A percentile compares a stretch with the other conserved stretches of the same genome.
Evolutionary conservation across 306 rosid genomes (phyloP).

Genomic region (Glycine tomentella): DNA sequence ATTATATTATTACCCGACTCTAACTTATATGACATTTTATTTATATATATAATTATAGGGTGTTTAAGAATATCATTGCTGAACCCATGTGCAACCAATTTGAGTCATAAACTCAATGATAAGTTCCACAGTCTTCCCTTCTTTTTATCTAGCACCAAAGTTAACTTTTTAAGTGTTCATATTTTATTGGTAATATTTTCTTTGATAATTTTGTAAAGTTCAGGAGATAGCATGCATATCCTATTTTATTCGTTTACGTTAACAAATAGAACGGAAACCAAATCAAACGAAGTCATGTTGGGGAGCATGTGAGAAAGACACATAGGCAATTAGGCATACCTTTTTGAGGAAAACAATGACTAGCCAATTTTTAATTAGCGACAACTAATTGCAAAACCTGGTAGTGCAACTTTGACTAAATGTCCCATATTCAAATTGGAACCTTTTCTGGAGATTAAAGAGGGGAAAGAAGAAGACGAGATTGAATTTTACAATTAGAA

Average conservation of each 20-base stretch:
- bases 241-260: slow-evolving; percentile 35
- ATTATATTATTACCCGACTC: slow-evolving; percentile 26
- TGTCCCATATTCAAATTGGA: not conserved
- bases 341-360: slow-evolving; percentile 54
- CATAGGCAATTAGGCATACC: slow-evolving; percentile 44
- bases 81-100: slow-evolving; percentile 56
- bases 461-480: too few relatives aligned
- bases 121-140: slow-evolving; percentile 48
- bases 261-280: slow-evolving; percentile 34
- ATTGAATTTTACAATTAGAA: too few relatives aligned
- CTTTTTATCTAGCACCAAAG: slow-evolving; percentile 43
- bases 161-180: slow-evolving; percentile 35
- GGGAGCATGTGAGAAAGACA: slow-evolving; percentile 53
- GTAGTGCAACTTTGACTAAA: slow-evolving; percentile 44
- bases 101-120: slow-evolving; percentile 49
- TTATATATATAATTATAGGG: not conserved
- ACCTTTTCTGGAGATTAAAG: too few relatives aligned
- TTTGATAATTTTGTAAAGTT: slow-evolving; percentile 38
- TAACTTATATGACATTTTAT: slow-evolving; percentile 13
- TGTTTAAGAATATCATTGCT: slow-evolving; percentile 48
- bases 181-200: slow-evolving; percentile 31
- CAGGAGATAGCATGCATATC: slow-evolving; percentile 37
- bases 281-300: slow-evolving; percentile 45
- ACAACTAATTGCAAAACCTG: slow-evolving; percentile 40
- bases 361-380: slow-evolving; percentile 37